Evolutionary conservation across 2,329 filamentous ascomycete genomes (phyloP).

Genomic region (Setomelanomma holmii): DNA sequence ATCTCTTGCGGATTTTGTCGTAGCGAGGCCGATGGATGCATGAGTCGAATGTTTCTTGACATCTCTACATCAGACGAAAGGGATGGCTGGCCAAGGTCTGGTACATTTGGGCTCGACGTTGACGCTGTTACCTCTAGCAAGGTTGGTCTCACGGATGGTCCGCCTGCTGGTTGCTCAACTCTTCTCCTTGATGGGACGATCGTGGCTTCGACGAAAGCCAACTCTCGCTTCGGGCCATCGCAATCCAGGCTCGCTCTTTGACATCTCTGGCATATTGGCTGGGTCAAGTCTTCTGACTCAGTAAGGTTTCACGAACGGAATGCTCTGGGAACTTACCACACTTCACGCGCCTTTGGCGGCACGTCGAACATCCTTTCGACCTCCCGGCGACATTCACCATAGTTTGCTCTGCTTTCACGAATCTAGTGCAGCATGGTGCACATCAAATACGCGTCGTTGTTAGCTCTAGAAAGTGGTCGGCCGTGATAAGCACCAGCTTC

Average conservation of each 20-base stretch:
- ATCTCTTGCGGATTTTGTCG: conserved; percentile 26
- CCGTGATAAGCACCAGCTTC: too few relatives aligned
- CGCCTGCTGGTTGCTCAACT: neutral
- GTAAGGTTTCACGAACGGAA: neutral
- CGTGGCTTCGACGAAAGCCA: conserved; percentile 32
- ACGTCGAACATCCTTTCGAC: conserved; percentile 42
- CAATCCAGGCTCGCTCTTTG: conserved; percentile 30
- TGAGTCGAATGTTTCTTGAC: neutral
- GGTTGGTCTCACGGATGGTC: neutral
- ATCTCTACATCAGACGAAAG: neutral
- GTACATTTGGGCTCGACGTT: neutral
- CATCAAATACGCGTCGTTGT: too few relatives aligned
- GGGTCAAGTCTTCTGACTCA: conserved; percentile 32
- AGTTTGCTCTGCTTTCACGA: neutral
- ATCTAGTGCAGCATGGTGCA: neutral
- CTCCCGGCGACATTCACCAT: conserved; percentile 44
- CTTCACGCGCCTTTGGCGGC: conserved; percentile 38
- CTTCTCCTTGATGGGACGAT: conserved; percentile 36
- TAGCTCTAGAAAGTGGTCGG: too few relatives aligned
- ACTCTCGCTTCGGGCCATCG: conserved; percentile 28
- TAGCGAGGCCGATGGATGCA: neutral
- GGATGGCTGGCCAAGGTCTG: too few relatives aligned
- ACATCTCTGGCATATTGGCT: conserved; percentile 35
- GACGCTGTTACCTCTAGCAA: neutral
- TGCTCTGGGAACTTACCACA: conserved; percentile 36